Base-by-base conservation (phyloP, 495 filamentous ascomycete genomes). In the Daldinia loculata region DNA sequence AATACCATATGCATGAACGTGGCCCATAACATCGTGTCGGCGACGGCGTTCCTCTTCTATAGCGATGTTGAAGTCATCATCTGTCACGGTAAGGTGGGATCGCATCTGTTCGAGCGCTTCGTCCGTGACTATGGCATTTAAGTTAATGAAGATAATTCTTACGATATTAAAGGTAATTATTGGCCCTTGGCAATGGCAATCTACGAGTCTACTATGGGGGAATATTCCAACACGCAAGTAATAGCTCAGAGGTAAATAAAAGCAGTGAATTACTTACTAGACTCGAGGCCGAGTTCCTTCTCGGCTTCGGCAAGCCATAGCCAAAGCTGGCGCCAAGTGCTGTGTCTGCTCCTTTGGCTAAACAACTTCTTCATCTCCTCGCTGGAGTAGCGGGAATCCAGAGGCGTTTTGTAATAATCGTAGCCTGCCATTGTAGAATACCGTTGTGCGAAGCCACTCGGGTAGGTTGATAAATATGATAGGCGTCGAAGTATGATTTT, bases 281-380 rank as follows among this genome's bases (percentile, higher is more conserved):
- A 55, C 57, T 84, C 78, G 27, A 87, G 75, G 5, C 89, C 89
- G 1, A 91, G 79, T 74, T 92, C 90, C 79, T 90, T 89, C 80
- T 96, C 88, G 27, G 87, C 85, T 83, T 94, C 90, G n/a, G 93
- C 93, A 12, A 97, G 89, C 84, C 87, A 91, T 29, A 93, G 75
- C 93, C 93, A 97, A 52, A 96, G 84, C 70, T 90, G 81, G 70
- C 93, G 87, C 93, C 93, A 95, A 36, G 88, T 93, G 6, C 88
- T 86, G 74, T 85, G 84, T n/a, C 93, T 86, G 60, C 84, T 87
- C 30, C 92, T 86, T 61, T 88, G 87, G 34, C 87, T 89, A 82
- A 95, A 96, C 67, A 95, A 78, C 34, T 75, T 77, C 59, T 80
- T 80, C 87, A 90, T 89, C 72, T 87, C 87, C 26, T 63, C 61